A percentile compares a stretch with the other conserved stretches of the same genome.
These are phyloP conservation scores for Apiotrichum gamsii DNA, from an alignment of 1,284 basidiomycete species.

Conservation along the genomic window DNA sequence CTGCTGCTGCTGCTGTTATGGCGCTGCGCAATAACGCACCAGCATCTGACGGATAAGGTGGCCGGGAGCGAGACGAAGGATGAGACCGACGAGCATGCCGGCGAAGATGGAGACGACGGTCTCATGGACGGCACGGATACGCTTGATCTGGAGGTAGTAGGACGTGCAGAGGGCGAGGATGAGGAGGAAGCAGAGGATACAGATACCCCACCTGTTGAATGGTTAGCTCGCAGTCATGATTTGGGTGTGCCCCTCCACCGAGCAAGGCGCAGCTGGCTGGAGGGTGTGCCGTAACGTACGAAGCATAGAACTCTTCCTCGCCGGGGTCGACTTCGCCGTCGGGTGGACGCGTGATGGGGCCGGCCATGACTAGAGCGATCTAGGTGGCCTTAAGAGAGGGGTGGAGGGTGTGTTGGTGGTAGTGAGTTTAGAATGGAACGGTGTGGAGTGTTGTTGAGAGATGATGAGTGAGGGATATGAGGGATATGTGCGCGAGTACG, in stretches of 20 bases:
- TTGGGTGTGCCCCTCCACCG: no score
- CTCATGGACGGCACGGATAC: slow-evolving; percentile 93
- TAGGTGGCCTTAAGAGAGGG: no score
- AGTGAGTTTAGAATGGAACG: no score
- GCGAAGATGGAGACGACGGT: slow-evolving; percentile 88
- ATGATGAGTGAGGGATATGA: no score
- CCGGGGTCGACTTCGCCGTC: slow-evolving; percentile 47
- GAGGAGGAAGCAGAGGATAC: slow-evolving; percentile 88
- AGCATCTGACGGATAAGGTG: slow-evolving; percentile 96
- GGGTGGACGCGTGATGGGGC: slow-evolving; percentile 27
- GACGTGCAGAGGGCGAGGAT: slow-evolving; percentile 92
- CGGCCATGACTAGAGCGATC: no score
- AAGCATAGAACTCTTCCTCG: slow-evolving; percentile 85
- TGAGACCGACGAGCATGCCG: slow-evolving; percentile 87
- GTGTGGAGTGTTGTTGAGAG: no score
- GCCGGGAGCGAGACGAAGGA: slow-evolving; percentile 83
- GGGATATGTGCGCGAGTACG: no score
- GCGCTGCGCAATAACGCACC: slow-evolving; percentile 55
- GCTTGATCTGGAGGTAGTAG: slow-evolving; percentile 95
- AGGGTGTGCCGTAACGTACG: slow-evolving; percentile 43
- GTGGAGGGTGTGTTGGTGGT: no score
- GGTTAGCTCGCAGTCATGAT: neutral
- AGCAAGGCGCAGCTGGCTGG: neutral
- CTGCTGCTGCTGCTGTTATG: neutral
- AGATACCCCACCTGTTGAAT: slow-evolving; percentile 65